Conservation (phyloP, 1,139 yeast genomes). For the Keqinozyma sinolaborantium region DNA sequence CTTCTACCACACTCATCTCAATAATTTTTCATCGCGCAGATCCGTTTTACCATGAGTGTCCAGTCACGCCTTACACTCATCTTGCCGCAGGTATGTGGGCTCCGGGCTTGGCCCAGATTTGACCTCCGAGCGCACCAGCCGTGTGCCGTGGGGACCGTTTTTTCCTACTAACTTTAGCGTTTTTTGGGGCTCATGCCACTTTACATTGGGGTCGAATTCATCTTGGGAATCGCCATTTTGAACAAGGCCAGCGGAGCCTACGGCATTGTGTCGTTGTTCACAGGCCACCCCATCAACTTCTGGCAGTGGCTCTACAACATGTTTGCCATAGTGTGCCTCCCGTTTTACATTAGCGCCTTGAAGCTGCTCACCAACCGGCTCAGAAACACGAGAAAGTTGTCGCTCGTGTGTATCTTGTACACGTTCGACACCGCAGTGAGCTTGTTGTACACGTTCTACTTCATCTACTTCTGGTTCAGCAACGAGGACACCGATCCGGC, state of each 20-base stretch:
- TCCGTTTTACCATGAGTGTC: slow-evolving; percentile 9
- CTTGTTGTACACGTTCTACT: slow-evolving; percentile 66
- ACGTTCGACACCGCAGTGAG: slow-evolving; percentile 66
- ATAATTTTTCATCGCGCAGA: neutral
- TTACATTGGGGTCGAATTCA: slow-evolving; percentile 82
- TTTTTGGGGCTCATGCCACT: slow-evolving; percentile 69
- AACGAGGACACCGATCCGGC: slow-evolving; percentile 28
- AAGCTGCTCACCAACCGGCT: slow-evolving; percentile 30
- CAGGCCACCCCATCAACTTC: slow-evolving; percentile 82
- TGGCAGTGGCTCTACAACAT: slow-evolving; percentile 83
- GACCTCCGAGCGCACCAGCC: no score
- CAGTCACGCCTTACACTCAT: slow-evolving; percentile 13
- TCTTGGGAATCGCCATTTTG: slow-evolving; percentile 73
- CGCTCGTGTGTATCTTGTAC: slow-evolving; percentile 64
- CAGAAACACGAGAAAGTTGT: slow-evolving; percentile 39
- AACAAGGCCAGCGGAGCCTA: slow-evolving; percentile 89
- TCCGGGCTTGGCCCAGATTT: no score
- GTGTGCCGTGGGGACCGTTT: neutral
- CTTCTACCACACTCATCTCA: slow-evolving; percentile 2
- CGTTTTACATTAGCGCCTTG: slow-evolving; percentile 66
- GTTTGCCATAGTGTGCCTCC: slow-evolving; percentile 58
- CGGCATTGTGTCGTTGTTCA: slow-evolving; percentile 81
- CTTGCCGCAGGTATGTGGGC: slow-evolving; percentile 27
- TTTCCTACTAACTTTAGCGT: slow-evolving; percentile 24
- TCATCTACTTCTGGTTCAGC: slow-evolving; percentile 73